Percentiles rank a stretch among this genome's conserved stretches.
These are phyloP conservation scores for Nosema muscidifuracis DNA, from an alignment of 371 early-diverging fungal species.

Conservation along the genomic window DNA sequence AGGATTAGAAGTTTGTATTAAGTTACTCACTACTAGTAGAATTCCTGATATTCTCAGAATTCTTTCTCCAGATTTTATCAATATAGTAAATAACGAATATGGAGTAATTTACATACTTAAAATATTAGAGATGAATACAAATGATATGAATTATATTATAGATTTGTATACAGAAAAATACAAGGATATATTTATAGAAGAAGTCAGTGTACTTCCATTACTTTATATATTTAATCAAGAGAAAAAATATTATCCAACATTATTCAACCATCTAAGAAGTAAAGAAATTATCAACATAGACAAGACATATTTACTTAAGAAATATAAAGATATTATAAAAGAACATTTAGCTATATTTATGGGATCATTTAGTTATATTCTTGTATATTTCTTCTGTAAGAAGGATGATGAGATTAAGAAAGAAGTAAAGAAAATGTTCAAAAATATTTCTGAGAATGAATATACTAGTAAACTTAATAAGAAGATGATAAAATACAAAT, in stretches of 20 bases:
- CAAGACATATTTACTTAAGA: neutral
- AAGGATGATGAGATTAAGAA: neutral
- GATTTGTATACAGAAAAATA: neutral
- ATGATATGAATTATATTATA: neutral
- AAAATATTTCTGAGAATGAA: neutral
- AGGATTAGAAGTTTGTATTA: neutral
- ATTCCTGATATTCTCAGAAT: neutral
- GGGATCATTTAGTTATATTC: neutral
- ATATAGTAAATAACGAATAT: conserved; percentile 10
- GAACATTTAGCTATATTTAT: neutral
- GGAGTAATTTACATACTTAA: conserved; percentile 3
- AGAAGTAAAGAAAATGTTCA: neutral
- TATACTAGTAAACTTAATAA: neutral
- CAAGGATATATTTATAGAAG: conserved; percentile 3
- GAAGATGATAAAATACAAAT: conserved; percentile 10
- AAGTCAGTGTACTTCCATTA: conserved; percentile 3
- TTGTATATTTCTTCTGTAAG: conserved; percentile 2
- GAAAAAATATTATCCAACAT: conserved; percentile 6
- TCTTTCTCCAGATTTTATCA: neutral
- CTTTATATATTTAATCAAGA: conserved; percentile 17
- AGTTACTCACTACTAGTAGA: neutral
- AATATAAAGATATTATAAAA: neutral
- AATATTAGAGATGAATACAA: conserved; percentile 1
- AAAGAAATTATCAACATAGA: neutral
- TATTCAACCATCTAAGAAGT: conserved; percentile 1